A percentile compares a stretch with the other conserved stretches of the same genome.
Evolutionary conservation across 257 asterid genomes (phyloP).

Genomic region (Ballota nigra): DNA sequence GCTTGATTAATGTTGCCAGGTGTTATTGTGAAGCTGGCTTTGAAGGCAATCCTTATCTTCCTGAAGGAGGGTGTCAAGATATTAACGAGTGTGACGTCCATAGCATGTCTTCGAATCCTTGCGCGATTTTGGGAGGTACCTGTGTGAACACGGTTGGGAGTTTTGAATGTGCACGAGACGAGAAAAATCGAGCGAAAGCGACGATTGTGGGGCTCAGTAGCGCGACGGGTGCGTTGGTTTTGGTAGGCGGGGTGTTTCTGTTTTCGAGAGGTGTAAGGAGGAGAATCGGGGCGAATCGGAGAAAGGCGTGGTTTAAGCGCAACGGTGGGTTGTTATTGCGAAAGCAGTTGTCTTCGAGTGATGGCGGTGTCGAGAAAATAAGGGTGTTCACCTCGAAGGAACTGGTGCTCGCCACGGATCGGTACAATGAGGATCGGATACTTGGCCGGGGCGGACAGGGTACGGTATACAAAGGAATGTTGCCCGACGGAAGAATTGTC

Average conservation of each 20-base stretch:
- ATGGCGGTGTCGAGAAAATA: not conserved
- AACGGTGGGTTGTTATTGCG: constrained; percentile 29
- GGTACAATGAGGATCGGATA: not conserved
- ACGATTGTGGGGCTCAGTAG: not conserved
- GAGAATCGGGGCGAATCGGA: not conserved
- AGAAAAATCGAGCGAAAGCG: too few relatives aligned
- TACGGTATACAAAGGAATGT: not conserved
- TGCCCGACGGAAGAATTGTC: not conserved
- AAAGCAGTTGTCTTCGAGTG: not conserved
- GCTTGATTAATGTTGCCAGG: not conserved
- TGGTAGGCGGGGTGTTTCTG: not conserved
- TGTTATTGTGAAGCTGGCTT: not conserved
- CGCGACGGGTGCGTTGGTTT: not conserved
- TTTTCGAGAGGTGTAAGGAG: not conserved
- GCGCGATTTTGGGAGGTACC: not conserved
- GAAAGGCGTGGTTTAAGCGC: constrained; percentile 9
- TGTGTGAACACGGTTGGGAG: not conserved
- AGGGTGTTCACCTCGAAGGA: not conserved
- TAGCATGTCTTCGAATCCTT: not conserved
- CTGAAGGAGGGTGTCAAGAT: not conserved
- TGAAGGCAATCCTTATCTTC: not conserved
- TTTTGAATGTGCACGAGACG: not conserved
- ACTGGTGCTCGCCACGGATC: not conserved
- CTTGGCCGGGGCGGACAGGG: not conserved
- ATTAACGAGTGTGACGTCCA: not conserved